Evolutionary conservation across 208 protist genomes (phyloP), one percentile per base, ranked within the genome.

Genomic region (Acanthamoeba culbertsoni): DNA sequence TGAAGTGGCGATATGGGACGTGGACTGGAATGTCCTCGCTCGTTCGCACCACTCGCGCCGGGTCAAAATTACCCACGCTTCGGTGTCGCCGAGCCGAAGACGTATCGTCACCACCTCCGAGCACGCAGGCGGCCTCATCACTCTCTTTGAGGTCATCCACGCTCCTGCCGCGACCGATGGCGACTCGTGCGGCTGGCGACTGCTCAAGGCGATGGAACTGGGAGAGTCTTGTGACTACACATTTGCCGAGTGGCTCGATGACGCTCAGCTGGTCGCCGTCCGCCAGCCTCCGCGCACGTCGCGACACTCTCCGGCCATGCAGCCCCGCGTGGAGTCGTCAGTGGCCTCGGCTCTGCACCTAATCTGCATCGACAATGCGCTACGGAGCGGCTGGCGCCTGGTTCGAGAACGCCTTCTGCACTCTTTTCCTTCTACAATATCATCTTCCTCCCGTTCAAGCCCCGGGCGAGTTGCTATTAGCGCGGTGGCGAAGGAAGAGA

Each of bases 81-180:
- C 77, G n/a, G 26, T 86, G 20, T 86, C 77, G 18, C 43, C 77
- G n/a, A 59, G 46, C 46, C 4, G 77, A 20, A 2, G 43, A 10
- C 77, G 23, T 23, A 35, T 86, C 31, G 46, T 86, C 46, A 86
- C 77, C 43, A 86, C 77, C 77, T 86, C 77, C 26, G 77, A 86
- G 43, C 46, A 86, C 46, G 46, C 45, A 16, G 45, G 28, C 43
- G 77, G 77, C 42, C 7, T 86, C 23, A 28, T 33, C 46, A 86
- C 77, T n/a, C 45, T 86, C 77, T 86, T 86, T 45, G 42, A 53
- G 26, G 65, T 59, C 77, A 59, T 42, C n/a, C 48, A 45, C 75
- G 75, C 2, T 45, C 1, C 12, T 23, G 23, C 26, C 10, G 28
- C 3, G 4, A 59, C 7, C 37, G 37, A 55, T 12, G 40, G 77